Conservation (phyloP, 2,329 filamentous ascomycete species). For the Monosporascus sp. region DNA sequence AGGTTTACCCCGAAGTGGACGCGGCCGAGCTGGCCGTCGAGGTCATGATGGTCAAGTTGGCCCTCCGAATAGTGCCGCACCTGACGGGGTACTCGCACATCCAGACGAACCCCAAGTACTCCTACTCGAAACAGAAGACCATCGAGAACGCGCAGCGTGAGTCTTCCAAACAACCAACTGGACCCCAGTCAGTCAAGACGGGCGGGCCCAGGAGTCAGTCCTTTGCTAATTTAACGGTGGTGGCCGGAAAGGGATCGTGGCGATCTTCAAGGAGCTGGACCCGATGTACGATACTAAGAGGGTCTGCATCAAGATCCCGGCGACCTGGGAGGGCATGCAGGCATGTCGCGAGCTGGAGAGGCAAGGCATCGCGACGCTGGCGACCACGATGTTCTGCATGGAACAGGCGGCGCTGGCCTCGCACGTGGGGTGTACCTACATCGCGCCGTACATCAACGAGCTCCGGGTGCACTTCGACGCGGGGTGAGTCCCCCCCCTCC, state of each 20-base stretch:
- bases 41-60: conserved; percentile 51
- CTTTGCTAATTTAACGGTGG: background rate
- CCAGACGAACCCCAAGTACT: conserved; percentile 55
- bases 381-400: conserved; percentile 59
- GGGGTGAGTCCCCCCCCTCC: conserved; percentile 29
- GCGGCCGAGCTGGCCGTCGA: conserved; percentile 50
- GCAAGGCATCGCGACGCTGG: conserved; percentile 52
- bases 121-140: conserved; percentile 45
- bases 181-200: conserved; percentile 2
- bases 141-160: conserved; percentile 47
- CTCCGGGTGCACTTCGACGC: conserved; percentile 56
- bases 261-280: conserved; percentile 40
- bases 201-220: background rate
- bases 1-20: conserved; percentile 29
- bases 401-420: conserved; percentile 55
- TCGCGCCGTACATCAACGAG: conserved; percentile 64
- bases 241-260: conserved; percentile 40
- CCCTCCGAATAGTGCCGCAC: conserved; percentile 44
- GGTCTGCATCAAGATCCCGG: conserved; percentile 59
- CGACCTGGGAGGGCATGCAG: conserved; percentile 59
- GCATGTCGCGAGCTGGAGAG: conserved; percentile 51
- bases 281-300: conserved; percentile 40
- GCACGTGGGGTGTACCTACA: conserved; percentile 54
- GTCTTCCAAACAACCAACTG: conserved; percentile 9
- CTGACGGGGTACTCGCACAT: conserved; percentile 51